A percentile compares a stretch with the other conserved stretches of the same genome.
phyloP scores from a whole-genome alignment of 257 asterid genomes.

The Solanum lignicaule region DNA sequence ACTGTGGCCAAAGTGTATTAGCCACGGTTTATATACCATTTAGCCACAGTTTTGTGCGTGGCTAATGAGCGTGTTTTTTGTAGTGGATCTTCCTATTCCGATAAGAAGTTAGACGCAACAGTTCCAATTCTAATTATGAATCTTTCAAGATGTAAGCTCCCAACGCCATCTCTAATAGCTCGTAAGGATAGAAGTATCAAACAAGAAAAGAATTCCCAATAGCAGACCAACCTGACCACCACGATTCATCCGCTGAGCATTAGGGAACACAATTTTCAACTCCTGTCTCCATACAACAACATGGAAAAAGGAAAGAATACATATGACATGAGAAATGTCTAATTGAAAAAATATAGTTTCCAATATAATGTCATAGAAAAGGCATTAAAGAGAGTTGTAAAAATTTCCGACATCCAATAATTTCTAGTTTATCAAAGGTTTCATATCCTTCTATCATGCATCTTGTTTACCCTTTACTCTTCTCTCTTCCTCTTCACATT shows the following conservation, averaged over 20 bases:
- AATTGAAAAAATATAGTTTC: not conserved
- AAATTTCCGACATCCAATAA: not conserved
- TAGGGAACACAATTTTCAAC: slow-evolving; percentile 77
- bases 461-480: not conserved
- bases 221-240: slow-evolving; percentile 83
- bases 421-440: not conserved
- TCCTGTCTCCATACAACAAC: slow-evolving; percentile 36
- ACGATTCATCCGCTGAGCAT: slow-evolving; percentile 83
- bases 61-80: too few relatives aligned
- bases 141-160: not conserved
- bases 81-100: not conserved
- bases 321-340: not conserved
- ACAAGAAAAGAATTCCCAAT: not conserved
- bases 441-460: not conserved
- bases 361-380: not conserved
- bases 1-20: too few relatives aligned
- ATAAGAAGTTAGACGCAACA: not conserved
- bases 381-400: not conserved
- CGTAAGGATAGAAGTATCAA: not conserved
- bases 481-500: not conserved
- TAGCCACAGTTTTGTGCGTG: too few relatives aligned
- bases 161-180: not conserved
- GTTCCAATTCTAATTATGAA: not conserved
- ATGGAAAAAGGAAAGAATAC: not conserved
- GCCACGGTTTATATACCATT: too few relatives aligned